phyloP scores from a whole-genome alignment of 2,329 filamentous ascomycete genomes.

The Trichoderma afroharzianum region DNA sequence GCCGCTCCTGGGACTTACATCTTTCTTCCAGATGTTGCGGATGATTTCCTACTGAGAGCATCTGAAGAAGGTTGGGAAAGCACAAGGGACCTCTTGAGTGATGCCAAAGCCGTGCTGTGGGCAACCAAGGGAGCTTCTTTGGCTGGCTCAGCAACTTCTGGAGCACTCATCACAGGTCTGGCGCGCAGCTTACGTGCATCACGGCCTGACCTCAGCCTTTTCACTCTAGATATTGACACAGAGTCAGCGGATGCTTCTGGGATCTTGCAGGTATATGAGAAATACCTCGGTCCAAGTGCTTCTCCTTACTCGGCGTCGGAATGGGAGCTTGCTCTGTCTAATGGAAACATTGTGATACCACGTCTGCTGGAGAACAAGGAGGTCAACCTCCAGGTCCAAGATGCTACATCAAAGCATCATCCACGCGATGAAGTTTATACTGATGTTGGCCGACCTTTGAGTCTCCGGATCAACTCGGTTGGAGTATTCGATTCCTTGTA shows the following conservation, averaged over 20 bases:
- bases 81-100: neutral
- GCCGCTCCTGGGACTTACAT: neutral
- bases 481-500: constrained; percentile 12
- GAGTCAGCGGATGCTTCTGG: neutral
- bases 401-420: constrained; percentile 8
- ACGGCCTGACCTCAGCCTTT: neutral
- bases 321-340: constrained; percentile 14
- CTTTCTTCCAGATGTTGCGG: neutral
- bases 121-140: constrained; percentile 1
- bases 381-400: constrained; percentile 2
- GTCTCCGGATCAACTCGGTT: neutral
- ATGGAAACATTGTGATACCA: constrained; percentile 11
- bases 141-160: neutral
- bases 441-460: neutral
- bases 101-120: constrained; percentile 10
- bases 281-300: constrained; percentile 1
- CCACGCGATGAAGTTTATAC: constrained; percentile 1
- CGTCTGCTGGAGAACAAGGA: constrained; percentile 6
- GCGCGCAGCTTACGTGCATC: constrained; percentile 1
- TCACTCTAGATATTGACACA: neutral
- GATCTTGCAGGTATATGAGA: constrained; percentile 8
- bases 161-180: neutral
- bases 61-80: constrained; percentile 6
- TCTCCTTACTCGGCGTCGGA: constrained; percentile 12
- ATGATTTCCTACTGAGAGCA: neutral